A percentile compares a stretch with the other conserved stretches of the same genome.
These are phyloP conservation scores for Agrostemma githago DNA, from an alignment of 148 eudicot species.

Conservation along the genomic window DNA sequence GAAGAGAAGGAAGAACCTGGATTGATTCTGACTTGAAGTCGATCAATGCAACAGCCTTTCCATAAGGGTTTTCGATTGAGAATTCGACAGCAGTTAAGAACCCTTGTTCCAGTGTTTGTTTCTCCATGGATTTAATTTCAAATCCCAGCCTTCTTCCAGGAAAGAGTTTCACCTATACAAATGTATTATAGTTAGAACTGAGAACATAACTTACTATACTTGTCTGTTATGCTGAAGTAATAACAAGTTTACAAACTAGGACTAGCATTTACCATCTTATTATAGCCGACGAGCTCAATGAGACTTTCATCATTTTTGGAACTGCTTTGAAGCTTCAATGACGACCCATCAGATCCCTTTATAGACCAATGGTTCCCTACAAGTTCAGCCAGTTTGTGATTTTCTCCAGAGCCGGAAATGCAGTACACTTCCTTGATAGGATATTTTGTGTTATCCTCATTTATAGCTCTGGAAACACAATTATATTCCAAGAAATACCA, in stretches of 20 bases:
- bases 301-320: background rate
- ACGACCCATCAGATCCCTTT: constrained; percentile 2
- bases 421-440: background rate
- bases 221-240: background rate
- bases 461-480: background rate
- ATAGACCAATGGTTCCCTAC: background rate
- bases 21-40: background rate
- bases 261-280: background rate
- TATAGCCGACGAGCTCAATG: constrained; percentile 16
- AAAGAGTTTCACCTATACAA: constrained; percentile 15
- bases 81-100: constrained; percentile 8
- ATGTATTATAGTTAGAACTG: no score
- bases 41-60: constrained; percentile 12
- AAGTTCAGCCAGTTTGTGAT: background rate
- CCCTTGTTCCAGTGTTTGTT: background rate
- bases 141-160: constrained; percentile 12
- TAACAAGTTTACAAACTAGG: background rate
- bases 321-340: constrained; percentile 5
- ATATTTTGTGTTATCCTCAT: background rate
- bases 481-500: background rate
- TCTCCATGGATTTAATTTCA: background rate
- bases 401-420: background rate
- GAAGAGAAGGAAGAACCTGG: background rate
- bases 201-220: background rate
- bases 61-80: constrained; percentile 5